Conservation (phyloP, 805 yeast genomes). For the Citeromyces matritensis region DNA sequence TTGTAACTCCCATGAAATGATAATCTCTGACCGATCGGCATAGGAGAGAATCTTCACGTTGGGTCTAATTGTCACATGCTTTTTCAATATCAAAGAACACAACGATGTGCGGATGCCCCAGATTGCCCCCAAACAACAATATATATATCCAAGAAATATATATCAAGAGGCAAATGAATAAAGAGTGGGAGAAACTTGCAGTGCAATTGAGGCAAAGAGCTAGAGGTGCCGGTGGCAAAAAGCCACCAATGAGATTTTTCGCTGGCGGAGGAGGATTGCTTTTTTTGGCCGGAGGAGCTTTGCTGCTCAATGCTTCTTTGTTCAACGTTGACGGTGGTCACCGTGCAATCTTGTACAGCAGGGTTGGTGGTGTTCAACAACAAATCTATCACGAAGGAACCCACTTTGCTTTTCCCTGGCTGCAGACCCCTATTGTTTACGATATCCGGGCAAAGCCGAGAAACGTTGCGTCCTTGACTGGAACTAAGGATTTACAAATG, state of each 20-base stretch:
- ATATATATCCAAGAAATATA: background rate
- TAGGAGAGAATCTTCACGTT: too few species aligned
- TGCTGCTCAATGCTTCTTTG: slow-evolving; percentile 37
- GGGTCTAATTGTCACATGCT: too few species aligned
- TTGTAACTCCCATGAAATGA: too few species aligned
- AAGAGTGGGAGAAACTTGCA: slow-evolving; percentile 38
- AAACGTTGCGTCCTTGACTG: slow-evolving; percentile 89
- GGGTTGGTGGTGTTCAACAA: slow-evolving; percentile 74
- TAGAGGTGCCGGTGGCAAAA: slow-evolving; percentile 9
- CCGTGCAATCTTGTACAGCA: slow-evolving; percentile 86
- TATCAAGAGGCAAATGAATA: slow-evolving; percentile 14
- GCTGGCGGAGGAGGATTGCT: slow-evolving; percentile 52
- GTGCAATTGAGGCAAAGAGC: slow-evolving; percentile 30
- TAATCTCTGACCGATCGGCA: too few species aligned
- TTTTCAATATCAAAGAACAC: too few species aligned
- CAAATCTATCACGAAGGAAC: slow-evolving; percentile 87
- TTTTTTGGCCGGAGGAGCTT: slow-evolving; percentile 40
- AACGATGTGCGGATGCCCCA: background rate
- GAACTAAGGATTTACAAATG: slow-evolving; percentile 98
- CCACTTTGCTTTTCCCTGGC: slow-evolving; percentile 86
- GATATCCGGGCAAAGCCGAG: slow-evolving; percentile 97
- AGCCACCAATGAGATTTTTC: slow-evolving; percentile 32
- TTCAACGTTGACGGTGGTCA: slow-evolving; percentile 98
- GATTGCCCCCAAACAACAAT: background rate
- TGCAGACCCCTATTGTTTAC: slow-evolving; percentile 82